These are phyloP conservation scores for Colletotrichum siamense DNA, from an alignment of 2,329 filamentous ascomycete genomes.

Conservation along the genomic window DNA sequence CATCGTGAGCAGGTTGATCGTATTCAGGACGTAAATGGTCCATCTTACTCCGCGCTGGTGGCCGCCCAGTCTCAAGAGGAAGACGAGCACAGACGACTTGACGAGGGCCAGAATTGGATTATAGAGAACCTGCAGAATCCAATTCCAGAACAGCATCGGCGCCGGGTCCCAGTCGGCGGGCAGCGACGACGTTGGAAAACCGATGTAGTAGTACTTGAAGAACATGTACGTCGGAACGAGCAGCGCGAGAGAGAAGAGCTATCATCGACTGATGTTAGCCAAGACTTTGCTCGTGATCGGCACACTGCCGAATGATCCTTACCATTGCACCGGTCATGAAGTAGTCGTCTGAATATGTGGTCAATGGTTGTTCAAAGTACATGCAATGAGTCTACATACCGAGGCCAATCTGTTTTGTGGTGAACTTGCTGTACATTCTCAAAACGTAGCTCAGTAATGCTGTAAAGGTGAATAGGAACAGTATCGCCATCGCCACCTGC, in stretches of 20 bases:
- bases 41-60: conserved; percentile 30
- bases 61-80: conserved; percentile 34
- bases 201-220: conserved; percentile 11
- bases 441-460: conserved; percentile 31
- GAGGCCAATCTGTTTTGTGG: neutral
- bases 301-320: neutral
- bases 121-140: conserved; percentile 40
- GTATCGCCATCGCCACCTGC: conserved; percentile 30
- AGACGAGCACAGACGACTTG: conserved; percentile 38
- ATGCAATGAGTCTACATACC: neutral
- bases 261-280: neutral
- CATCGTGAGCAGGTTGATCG: conserved; percentile 38
- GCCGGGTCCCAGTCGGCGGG: conserved; percentile 1
- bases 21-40: conserved; percentile 32
- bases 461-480: conserved; percentile 34
- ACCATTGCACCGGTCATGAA: conserved; percentile 11
- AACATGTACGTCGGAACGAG: conserved; percentile 8
- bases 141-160: conserved; percentile 9
- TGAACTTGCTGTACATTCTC: conserved; percentile 24
- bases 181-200: neutral
- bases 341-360: neutral
- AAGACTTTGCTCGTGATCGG: neutral
- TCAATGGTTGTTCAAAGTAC: neutral
- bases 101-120: conserved; percentile 49
- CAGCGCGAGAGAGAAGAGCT: conserved; percentile 1